Base-by-base conservation (phyloP, 768 basidiomycete genomes). In the Kwoniella heveanensis region DNA sequence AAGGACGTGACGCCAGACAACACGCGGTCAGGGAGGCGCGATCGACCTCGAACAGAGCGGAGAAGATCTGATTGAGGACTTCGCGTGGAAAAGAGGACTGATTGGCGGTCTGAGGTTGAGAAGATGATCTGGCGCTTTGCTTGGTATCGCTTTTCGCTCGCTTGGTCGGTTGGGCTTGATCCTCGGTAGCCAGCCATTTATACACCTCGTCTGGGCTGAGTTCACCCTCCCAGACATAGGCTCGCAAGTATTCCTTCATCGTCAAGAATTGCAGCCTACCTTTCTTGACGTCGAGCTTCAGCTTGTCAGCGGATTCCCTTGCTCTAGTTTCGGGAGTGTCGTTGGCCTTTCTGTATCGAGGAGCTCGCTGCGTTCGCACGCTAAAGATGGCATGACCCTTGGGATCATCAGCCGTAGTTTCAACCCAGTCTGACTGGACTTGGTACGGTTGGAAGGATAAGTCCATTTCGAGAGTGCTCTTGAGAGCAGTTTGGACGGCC, bases 221-320 rank as follows among this genome's bases (percentile, higher is more conserved):
- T 36, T 54, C 53, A 15, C 53, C 53, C 21, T 32, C 53, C 53
- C 53, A 54, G 36, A 32, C 29, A 19, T 54, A 32, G 36, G 22
- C 36, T 36, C 21, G 21, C 32, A 54, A 21, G 36, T 54, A 54
- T 12, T 54, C 53, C 36, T 37, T 54, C 53, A 54, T 54, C 13
- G 29, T 32, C 29, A 37, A 12, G 29, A 27, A 54, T 21, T 26
- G 15, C n/a, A 54, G 30, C 19, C 19, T 21, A 10, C 13, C 36
- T 30, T 32, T 32, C 29, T 32, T 54, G 15, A 32, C 29, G 9
- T 54, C 27, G 27, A 36, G 32, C 13, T 36, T 36, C 32, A 36
- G 32, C 32, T 36, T 36, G 32, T 36, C 32, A 36, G 6, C 6
- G 32, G 32, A 36, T 36, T 36, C 32, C 13, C 13, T 36, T 13